Conservation (phyloP, 352 stramenopile species). For the Thalassiosira oceanica region DNA sequence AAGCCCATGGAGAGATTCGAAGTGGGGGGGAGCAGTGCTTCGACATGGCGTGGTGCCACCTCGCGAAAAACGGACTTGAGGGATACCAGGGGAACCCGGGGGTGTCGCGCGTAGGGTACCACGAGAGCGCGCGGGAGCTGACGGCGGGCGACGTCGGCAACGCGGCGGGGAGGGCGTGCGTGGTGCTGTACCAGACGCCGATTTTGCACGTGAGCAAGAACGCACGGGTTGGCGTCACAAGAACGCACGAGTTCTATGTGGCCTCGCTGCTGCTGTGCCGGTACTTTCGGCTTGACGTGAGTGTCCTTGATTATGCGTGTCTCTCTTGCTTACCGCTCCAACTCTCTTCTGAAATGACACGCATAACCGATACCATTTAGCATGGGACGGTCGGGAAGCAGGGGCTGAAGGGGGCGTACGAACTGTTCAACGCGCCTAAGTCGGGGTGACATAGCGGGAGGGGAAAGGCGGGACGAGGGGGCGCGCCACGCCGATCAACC, state of each 20-base stretch:
- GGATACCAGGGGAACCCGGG: not conserved
- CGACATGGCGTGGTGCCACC: constrained; percentile 11
- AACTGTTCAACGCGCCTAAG: constrained; percentile 4
- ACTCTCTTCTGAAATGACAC: too few species aligned
- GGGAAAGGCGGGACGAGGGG: too few species aligned
- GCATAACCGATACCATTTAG: too few species aligned
- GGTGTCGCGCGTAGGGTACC: not conserved
- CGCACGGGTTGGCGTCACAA: not conserved
- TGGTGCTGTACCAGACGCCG: constrained; percentile 8
- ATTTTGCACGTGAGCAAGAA: constrained; percentile 4
- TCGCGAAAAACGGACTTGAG: constrained; percentile 1
- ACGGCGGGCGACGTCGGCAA: not conserved
- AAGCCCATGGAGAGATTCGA: not conserved
- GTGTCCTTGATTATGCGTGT: too few species aligned
- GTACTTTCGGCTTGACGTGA: not conserved
- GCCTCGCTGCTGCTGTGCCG: not conserved
- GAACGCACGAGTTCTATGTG: not conserved
- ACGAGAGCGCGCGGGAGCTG: not conserved
- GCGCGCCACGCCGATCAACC: too few species aligned
- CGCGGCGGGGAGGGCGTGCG: not conserved
- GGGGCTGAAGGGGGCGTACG: not conserved
- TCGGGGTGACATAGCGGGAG: too few species aligned
- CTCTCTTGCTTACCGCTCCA: too few species aligned
- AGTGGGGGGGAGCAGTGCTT: constrained; percentile 6
- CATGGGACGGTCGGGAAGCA: not conserved